phyloP scores from a whole-genome alignment of 208 protist species.

The Wallacemonas sp. region DNA sequence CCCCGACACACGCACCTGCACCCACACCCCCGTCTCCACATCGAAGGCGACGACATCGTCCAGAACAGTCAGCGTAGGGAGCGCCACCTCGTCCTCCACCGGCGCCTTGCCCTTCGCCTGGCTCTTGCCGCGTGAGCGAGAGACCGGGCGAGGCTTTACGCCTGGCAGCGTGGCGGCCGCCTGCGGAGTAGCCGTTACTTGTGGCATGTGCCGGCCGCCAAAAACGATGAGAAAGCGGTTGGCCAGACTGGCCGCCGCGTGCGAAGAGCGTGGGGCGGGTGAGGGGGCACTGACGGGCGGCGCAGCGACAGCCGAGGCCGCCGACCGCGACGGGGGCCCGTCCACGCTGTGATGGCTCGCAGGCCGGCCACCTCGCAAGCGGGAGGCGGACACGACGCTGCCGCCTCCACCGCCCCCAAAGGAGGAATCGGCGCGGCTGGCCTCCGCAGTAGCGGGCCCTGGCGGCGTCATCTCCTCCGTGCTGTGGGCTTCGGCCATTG shows the following conservation, averaged over 20 bases:
- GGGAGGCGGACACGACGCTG: background rate
- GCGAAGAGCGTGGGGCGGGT: conserved; percentile 54
- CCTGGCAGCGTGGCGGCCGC: background rate
- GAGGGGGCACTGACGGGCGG: conserved; percentile 13
- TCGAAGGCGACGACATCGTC: conserved; percentile 54
- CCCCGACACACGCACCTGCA: conserved; percentile 42
- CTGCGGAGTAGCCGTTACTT: conserved; percentile 1
- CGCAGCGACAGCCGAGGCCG: background rate
- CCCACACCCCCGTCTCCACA: conserved; percentile 33
- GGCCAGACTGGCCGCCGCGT: conserved; percentile 53
- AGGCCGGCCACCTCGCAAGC: background rate
- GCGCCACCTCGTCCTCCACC: conserved; percentile 8
- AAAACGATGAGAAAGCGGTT: conserved; percentile 70
- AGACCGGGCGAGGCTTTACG: conserved; percentile 17
- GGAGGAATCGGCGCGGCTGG: background rate
- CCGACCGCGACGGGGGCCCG: background rate
- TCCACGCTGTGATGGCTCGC: background rate
- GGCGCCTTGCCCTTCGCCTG: conserved; percentile 1
- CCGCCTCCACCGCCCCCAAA: background rate
- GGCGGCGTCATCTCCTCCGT: too few species aligned
- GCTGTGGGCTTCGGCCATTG: too few species aligned
- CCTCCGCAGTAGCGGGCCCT: too few species aligned
- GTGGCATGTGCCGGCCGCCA: conserved; percentile 53
- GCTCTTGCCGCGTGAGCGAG: conserved; percentile 5
- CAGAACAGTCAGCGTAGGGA: conserved; percentile 22